Evolutionary conservation across 2,329 filamentous ascomycete genomes (phyloP).

Genomic region (Cephalotrichum gorgonifer): DNA sequence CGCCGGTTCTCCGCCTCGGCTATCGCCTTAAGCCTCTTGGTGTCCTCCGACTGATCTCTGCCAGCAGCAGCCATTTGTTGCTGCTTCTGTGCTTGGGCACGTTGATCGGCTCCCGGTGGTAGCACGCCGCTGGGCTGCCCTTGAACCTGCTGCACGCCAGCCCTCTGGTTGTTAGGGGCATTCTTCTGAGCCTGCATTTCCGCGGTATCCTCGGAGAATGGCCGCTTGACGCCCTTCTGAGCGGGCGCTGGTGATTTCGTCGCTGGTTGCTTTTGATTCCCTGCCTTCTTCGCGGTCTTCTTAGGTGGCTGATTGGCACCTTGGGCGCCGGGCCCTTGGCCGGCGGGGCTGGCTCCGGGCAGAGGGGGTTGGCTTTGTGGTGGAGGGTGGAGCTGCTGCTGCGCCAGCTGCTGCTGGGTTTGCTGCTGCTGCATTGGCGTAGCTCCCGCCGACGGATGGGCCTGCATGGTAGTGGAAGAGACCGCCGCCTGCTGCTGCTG

Average conservation of each 20-base stretch:
- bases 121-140: conserved; percentile 5
- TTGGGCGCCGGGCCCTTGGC: conserved; percentile 10
- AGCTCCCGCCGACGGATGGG: conserved; percentile 11
- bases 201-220: conserved; percentile 32
- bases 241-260: conserved; percentile 23
- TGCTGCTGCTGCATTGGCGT: conserved; percentile 12
- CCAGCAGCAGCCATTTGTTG: conserved; percentile 8
- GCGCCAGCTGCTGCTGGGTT: conserved; percentile 11
- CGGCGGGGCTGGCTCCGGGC: conserved; percentile 13
- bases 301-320: conserved; percentile 16
- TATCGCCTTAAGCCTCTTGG: conserved; percentile 22
- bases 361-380: conserved; percentile 23
- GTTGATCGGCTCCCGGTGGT: conserved; percentile 17
- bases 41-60: conserved; percentile 12
- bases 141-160: conserved; percentile 17
- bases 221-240: conserved; percentile 39
- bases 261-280: not conserved
- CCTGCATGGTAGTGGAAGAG: conserved; percentile 9
- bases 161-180: conserved; percentile 12
- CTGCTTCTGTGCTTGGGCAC: conserved; percentile 24
- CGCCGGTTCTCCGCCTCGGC: conserved; percentile 29
- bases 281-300: conserved; percentile 20
- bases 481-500: conserved; percentile 14
- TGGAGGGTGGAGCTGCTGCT: conserved; percentile 25
- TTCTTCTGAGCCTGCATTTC: conserved; percentile 1